These are phyloP conservation scores for Emmonsia crescens DNA, from an alignment of 2,329 filamentous ascomycete species.

Conservation along the genomic window DNA sequence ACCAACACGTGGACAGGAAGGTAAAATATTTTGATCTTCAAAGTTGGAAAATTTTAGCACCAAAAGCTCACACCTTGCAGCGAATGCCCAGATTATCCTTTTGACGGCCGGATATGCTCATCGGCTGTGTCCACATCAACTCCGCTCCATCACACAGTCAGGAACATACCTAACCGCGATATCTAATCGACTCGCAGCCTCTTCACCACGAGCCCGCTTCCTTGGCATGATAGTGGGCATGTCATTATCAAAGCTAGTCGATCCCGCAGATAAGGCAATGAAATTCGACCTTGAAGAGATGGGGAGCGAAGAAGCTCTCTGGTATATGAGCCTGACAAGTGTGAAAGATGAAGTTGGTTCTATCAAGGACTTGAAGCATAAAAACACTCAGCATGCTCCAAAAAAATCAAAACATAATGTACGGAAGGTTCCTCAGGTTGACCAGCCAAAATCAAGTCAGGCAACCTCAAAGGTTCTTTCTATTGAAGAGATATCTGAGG, in stretches of 20 bases:
- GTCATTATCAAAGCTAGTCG: conserved; percentile 53
- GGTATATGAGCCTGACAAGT: conserved; percentile 59
- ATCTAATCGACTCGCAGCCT: conserved; percentile 72
- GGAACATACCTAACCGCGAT: conserved; percentile 64
- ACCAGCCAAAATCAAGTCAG: conserved; percentile 6
- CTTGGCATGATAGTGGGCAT: conserved; percentile 84
- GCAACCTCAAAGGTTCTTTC: conserved; percentile 38
- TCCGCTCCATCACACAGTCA: conserved; percentile 60
- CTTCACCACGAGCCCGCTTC: conserved; percentile 64
- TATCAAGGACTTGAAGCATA: conserved; percentile 39
- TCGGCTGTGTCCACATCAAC: conserved; percentile 51
- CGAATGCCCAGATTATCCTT: conserved; percentile 67
- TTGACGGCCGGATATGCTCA: conserved; percentile 67
- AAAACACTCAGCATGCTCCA: conserved; percentile 10
- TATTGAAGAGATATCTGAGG: conserved; percentile 52
- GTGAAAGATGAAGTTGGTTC: conserved; percentile 54
- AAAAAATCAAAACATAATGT: conserved; percentile 8
- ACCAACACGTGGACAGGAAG: conserved; percentile 78
- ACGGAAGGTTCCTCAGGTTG: conserved; percentile 10
- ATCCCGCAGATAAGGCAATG: conserved; percentile 58
- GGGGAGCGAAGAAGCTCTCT: conserved; percentile 58
- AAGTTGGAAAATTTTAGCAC: background rate
- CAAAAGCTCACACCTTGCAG: conserved; percentile 36
- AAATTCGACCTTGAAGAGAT: conserved; percentile 77
- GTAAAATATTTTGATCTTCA: conserved; percentile 33